Percentiles rank a stretch among this genome's conserved stretches.
phyloP scores from a whole-genome alignment of 2,329 filamentous ascomycete genomes.

The Nigrospora oryzae region DNA sequence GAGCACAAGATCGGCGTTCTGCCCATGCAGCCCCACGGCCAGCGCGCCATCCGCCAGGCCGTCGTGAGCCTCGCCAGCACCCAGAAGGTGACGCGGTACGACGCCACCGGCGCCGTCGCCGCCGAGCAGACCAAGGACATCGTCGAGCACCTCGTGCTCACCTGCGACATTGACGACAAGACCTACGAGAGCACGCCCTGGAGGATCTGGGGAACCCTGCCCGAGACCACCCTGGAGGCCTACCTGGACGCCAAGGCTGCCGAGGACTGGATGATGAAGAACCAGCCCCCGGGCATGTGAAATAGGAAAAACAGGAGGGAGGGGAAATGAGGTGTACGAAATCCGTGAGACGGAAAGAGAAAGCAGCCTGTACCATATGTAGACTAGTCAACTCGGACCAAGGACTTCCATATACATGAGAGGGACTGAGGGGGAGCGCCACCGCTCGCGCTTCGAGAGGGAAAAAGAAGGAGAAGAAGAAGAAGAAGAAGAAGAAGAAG shows the following conservation, averaged over 20 bases:
- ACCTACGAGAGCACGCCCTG: constrained; percentile 44
- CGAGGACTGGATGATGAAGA: constrained; percentile 22
- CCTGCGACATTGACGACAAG: constrained; percentile 32
- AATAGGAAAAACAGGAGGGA: neutral
- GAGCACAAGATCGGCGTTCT: constrained; percentile 44
- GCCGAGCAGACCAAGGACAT: constrained; percentile 42
- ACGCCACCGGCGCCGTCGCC: constrained; percentile 22
- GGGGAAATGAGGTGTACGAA: neutral
- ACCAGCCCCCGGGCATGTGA: neutral
- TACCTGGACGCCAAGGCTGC: constrained; percentile 25
- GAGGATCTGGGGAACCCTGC: constrained; percentile 57
- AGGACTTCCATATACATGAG: no score
- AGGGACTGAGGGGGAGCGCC: no score
- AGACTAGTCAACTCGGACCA: neutral
- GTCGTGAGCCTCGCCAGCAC: constrained; percentile 51
- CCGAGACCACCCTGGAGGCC: constrained; percentile 39
- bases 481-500: no score
- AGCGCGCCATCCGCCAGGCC: constrained; percentile 41
- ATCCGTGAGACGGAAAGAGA: constrained; percentile 1
- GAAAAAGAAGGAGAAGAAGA: no score
- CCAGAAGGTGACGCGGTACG: constrained; percentile 41
- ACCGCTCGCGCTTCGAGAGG: no score
- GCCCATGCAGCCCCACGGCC: constrained; percentile 29
- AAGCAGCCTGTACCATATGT: constrained; percentile 3
- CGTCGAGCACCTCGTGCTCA: constrained; percentile 58